These are phyloP conservation scores for Tuber microsphaerosporum DNA, from an alignment of 495 filamentous ascomycete genomes.

Conservation along the genomic window DNA sequence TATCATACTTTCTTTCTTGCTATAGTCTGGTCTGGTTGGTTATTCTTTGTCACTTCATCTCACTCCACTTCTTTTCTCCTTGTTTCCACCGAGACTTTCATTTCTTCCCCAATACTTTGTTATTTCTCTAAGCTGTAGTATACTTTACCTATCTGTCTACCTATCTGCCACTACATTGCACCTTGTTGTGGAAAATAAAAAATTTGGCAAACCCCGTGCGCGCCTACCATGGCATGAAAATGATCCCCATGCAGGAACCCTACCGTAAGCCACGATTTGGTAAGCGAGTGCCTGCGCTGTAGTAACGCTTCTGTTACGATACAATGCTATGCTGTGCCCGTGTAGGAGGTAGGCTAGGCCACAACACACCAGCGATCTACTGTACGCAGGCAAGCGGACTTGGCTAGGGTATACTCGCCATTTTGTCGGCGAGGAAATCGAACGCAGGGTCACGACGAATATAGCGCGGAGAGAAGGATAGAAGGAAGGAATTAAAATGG, in stretches of 20 bases:
- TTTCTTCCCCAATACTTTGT: neutral
- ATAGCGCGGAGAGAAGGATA: neutral
- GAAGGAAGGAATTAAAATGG: neutral
- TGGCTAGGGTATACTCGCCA: neutral
- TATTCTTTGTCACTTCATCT: neutral
- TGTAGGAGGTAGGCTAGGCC: neutral
- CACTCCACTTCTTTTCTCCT: constrained; percentile 3
- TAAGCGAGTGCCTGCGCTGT: neutral
- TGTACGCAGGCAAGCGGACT: neutral
- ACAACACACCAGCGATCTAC: neutral
- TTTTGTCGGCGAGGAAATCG: neutral
- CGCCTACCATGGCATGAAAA: neutral
- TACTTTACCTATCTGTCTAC: neutral
- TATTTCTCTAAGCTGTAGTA: constrained; percentile 2
- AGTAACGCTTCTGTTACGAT: neutral
- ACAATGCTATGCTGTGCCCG: neutral
- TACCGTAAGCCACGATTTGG: neutral
- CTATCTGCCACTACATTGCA: neutral
- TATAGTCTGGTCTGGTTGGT: neutral
- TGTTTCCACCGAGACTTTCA: neutral
- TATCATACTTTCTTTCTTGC: constrained; percentile 9
- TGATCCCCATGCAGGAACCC: neutral
- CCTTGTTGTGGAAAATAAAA: neutral
- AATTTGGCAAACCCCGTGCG: neutral
- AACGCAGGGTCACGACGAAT: neutral